Evolutionary conservation across 1,139 yeast genomes (phyloP).

Genomic region (Hemisphaericaspora lyxosophila): DNA sequence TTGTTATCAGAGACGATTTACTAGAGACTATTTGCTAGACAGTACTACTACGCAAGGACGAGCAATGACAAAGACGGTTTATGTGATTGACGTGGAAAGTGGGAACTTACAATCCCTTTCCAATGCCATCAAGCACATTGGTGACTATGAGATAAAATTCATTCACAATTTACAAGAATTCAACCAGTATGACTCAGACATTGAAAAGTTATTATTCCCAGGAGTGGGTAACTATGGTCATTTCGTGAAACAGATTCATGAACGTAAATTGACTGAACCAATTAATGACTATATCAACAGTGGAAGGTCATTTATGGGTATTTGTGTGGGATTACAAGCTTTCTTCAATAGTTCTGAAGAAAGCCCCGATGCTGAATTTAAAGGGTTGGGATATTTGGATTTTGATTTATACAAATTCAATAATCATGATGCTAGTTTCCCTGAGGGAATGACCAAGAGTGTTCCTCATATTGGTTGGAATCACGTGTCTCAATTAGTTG

Average conservation of each 20-base stretch:
- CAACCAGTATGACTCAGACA: conserved; percentile 36
- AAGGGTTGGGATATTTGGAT: conserved; percentile 57
- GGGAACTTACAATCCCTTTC: conserved; percentile 88
- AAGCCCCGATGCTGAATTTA: conserved; percentile 47
- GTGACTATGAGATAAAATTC: conserved; percentile 57
- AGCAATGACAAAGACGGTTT: conserved; percentile 47
- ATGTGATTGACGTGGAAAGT: conserved; percentile 90
- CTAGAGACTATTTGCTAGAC: too few relatives aligned
- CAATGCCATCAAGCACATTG: conserved; percentile 79
- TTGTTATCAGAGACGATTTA: too few relatives aligned
- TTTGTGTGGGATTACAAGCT: conserved; percentile 93
- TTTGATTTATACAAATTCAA: conserved; percentile 60
- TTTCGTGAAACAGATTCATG: conserved; percentile 68
- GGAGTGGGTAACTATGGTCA: conserved; percentile 98
- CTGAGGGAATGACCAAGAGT: conserved; percentile 47
- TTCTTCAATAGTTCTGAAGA: conserved; percentile 76
- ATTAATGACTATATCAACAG: conserved; percentile 61
- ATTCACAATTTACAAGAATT: conserved; percentile 44
- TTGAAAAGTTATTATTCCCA: conserved; percentile 68
- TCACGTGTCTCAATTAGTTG: conserved; percentile 25
- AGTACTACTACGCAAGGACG: too few relatives aligned
- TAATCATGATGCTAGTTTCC: conserved; percentile 36
- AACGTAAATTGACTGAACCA: conserved; percentile 64
- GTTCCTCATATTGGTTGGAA: conserved; percentile 99
- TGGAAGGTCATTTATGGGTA: conserved; percentile 90